Conservation (phyloP, 2,329 filamentous ascomycete genomes). For the Beauveria bassiana region DNA sequence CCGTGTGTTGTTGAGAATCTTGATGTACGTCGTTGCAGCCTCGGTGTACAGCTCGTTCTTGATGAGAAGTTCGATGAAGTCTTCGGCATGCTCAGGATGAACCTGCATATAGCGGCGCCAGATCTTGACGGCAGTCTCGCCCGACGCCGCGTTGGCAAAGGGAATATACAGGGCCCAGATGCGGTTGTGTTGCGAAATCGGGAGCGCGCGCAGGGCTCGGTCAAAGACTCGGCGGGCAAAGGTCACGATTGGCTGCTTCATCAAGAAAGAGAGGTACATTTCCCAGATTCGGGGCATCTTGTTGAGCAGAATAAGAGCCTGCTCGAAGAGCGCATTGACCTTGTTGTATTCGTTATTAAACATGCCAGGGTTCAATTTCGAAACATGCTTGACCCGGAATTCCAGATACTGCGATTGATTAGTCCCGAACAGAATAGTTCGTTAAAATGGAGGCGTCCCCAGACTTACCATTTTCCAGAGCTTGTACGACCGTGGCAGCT, state of each 20-base stretch:
- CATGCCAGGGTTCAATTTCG: slow-evolving; percentile 72
- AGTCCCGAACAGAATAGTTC: neutral
- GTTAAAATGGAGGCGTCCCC: neutral
- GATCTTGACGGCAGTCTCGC: slow-evolving; percentile 83
- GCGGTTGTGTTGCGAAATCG: slow-evolving; percentile 89
- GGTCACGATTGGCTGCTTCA: slow-evolving; percentile 87
- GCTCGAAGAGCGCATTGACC: slow-evolving; percentile 90
- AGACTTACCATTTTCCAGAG: slow-evolving; percentile 80
- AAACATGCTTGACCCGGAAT: slow-evolving; percentile 73
- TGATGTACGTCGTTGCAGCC: slow-evolving; percentile 84
- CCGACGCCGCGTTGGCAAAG: slow-evolving; percentile 85
- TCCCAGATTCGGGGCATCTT: slow-evolving; percentile 99
- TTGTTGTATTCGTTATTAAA: slow-evolving; percentile 80
- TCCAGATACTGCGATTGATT: slow-evolving; percentile 61
- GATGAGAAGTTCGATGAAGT: slow-evolving; percentile 84
- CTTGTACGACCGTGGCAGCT: slow-evolving; percentile 93
- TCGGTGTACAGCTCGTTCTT: slow-evolving; percentile 82
- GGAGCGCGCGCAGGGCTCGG: slow-evolving; percentile 80
- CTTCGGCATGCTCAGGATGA: slow-evolving; percentile 89
- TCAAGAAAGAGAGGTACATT: slow-evolving; percentile 86
- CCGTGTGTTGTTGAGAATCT: slow-evolving; percentile 79
- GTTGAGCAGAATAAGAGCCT: slow-evolving; percentile 85
- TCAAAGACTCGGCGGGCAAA: slow-evolving; percentile 83
- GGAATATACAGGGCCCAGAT: slow-evolving; percentile 89
- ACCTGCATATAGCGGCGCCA: slow-evolving; percentile 97